Evolutionary conservation across 1,139 yeast species (phyloP), one percentile per base, ranked within the genome.

Genomic region (Lodderomyces orthopsilosis): DNA sequence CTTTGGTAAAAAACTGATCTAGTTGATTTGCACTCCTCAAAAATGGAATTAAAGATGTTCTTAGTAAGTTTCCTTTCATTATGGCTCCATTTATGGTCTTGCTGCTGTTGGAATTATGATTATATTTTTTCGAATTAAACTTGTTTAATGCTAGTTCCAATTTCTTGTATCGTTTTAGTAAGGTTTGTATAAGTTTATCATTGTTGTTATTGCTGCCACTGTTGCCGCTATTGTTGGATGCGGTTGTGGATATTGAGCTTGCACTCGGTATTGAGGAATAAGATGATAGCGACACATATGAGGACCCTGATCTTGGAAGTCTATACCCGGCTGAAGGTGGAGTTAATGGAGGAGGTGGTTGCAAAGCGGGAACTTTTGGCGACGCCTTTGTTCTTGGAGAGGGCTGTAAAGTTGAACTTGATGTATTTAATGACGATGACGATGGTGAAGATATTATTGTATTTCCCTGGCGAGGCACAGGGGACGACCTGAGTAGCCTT

Each of bases 11-110:
- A 36, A 51, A 50, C 6, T 58, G 55, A 41, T 63, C 62, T 26
- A 68, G 51, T 27, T 56, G 55, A 37, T 57, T 60, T 36, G 59
- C 59, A 18, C 63, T 59, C 35, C 91, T 62, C 23, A 88, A 65
- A 55, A 82, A 84, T 4, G 90, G 85, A 19, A 88, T 64, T n/a
- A 88, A 65, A 2, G 81, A 66, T 2, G 87, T 68, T 22, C 96
- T 68, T 19, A 88, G 65, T 13, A 82, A 71, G 57, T 87, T 88
- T 8, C 93, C 78, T 54, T 81, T 81, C 26, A 75, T 61, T 2
- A 82, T 67, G 7, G 82, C 79, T 5, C 49, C 47, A 30, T 42
- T 43, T 19, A 30, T 35, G 4, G 26, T 13, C 13, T 30, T 38
- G 19, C 18, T 38, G 12, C 19, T 22, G 17, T 22, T 26, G 30